phyloP scores from a whole-genome alignment of 768 basidiomycete species.

The Boletus sp. region DNA sequence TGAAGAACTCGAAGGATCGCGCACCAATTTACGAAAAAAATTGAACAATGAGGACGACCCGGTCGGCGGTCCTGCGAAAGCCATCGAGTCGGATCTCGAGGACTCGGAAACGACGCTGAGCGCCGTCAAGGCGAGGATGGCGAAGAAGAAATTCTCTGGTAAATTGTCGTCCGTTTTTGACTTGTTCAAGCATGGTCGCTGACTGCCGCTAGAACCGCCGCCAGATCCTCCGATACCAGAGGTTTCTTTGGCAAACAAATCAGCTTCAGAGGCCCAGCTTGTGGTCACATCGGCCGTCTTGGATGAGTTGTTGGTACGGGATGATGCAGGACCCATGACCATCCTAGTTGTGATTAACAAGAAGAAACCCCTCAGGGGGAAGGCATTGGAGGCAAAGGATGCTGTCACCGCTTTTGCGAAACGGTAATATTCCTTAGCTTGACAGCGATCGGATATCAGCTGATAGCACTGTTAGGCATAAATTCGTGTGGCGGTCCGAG shows the following conservation, averaged over 20 bases:
- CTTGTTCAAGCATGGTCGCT: not conserved
- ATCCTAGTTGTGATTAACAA: constrained; percentile 9
- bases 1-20: constrained; percentile 12
- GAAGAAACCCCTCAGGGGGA: not conserved
- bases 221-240: not conserved
- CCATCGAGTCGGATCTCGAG: constrained; percentile 17
- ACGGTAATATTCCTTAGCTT: constrained; percentile 10
- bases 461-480: constrained; percentile 19
- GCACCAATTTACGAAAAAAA: not conserved
- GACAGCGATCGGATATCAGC: not conserved
- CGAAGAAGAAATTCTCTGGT: constrained; percentile 25
- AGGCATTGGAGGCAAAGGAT: not conserved
- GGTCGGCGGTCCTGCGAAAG: not conserved
- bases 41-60: constrained; percentile 9
- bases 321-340: constrained; percentile 19
- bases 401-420: constrained; percentile 11
- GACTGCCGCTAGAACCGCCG: constrained; percentile 14
- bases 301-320: constrained; percentile 6
- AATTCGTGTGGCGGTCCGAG: constrained; percentile 3
- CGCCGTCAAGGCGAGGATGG: constrained; percentile 11
- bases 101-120: constrained; percentile 12
- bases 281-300: constrained; percentile 9
- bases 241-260: not conserved
- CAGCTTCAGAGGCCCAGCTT: not conserved
- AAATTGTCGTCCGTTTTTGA: not conserved